Base-by-base conservation (phyloP, 2,329 filamentous ascomycete species). In the Alternaria solani region DNA sequence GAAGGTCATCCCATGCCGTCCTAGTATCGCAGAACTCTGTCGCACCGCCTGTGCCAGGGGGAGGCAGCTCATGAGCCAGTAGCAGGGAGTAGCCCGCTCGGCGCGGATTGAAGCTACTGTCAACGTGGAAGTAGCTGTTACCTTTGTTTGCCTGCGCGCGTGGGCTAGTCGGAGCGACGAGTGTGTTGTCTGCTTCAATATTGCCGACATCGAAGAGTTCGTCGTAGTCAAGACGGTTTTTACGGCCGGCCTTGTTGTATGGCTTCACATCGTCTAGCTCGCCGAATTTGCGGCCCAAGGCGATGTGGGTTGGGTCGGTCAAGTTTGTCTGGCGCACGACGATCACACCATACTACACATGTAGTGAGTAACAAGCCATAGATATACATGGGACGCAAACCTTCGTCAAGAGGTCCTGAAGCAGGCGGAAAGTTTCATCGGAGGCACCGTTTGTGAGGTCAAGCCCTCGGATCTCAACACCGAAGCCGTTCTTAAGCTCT, bases 181-280 rank as follows among this genome's bases (percentile, higher is more conserved):
- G 65, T 1, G 74, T 72, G 44, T 81, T 82, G 42, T 85, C 80
- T 2, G 79, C 78, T 49, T 85, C 81, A 12, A 87, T 75, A 70
- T 88, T 88, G 52, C 83, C 80, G 0, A 85, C 85, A 64, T 88
- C 86, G 69, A 88, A 88, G 1, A 88, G 79, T 69, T 87, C 83
- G 42, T 80, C 75, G 61, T 83, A 79, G 2, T 74, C 66, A 62
- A 85, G 82, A 20, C 85, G 81, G 58, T 82, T 78, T 65, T 81
- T 79, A 43, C 83, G 80, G 16, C 82, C 84, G 0, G 75, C 76
- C 1, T 74, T 75, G 7, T 83, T 74, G 73, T 84, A 87, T 2
- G 48, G 54, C 14, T 34, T 36, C 7, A 57, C 42, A 26, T 61
- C 47, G 28, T 61, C 86, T 0, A 88, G 80, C 16, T 86, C 83